These are phyloP conservation scores for Solanum ossicruentum DNA, from an alignment of 257 asterid genomes.

Conservation along the genomic window DNA sequence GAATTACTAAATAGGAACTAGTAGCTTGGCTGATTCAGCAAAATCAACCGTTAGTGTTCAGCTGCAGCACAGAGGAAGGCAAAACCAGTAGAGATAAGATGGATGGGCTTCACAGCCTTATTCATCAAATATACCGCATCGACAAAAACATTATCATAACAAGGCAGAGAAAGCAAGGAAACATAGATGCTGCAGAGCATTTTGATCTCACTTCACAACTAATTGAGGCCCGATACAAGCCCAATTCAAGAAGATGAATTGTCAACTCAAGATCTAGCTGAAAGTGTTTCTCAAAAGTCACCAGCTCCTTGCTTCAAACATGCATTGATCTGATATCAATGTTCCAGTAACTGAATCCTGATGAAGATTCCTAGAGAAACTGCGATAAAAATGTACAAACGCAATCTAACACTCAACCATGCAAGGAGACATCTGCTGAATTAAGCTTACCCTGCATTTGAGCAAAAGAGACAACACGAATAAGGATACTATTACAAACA, in stretches of 20 bases:
- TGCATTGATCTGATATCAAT: constrained; percentile 10
- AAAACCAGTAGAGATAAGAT: constrained; percentile 21
- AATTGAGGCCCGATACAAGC: neutral
- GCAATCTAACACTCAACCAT: neutral
- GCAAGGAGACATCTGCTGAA: neutral
- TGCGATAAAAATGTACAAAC: neutral
- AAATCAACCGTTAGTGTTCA: constrained; percentile 32
- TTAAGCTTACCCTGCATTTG: neutral
- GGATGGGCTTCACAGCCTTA: constrained; percentile 53
- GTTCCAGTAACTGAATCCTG: constrained; percentile 22
- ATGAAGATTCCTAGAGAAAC: neutral
- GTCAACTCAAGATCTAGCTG: constrained; percentile 17
- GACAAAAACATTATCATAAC: constrained; percentile 2
- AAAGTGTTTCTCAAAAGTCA: constrained; percentile 14
- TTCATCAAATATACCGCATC: constrained; percentile 26
- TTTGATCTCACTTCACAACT: constrained; percentile 18
- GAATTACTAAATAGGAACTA: constrained; percentile 16
- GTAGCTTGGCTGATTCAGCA: constrained; percentile 42
- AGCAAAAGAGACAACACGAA: neutral
- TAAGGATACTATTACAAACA: neutral
- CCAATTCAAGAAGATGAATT: constrained; percentile 9
- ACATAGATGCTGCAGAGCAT: constrained; percentile 32
- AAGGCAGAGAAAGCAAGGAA: constrained; percentile 8
- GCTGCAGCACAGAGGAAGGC: neutral
- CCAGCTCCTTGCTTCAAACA: constrained; percentile 7